These are phyloP conservation scores for Tulasnella sp. DNA, from an alignment of 768 basidiomycete genomes.

Conservation along the genomic window DNA sequence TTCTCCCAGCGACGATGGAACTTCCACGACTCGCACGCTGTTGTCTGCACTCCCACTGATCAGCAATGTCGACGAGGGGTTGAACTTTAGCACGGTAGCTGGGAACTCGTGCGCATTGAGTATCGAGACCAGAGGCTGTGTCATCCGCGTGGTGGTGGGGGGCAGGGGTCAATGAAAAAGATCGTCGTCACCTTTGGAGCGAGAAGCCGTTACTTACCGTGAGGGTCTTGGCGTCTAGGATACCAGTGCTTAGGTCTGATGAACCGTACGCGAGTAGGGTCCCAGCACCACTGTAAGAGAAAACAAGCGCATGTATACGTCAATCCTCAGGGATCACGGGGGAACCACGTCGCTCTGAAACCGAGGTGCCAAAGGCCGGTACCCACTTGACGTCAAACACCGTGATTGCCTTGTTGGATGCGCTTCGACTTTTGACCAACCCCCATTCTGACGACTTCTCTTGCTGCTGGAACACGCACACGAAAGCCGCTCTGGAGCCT, in stretches of 20 bases:
- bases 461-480: slow-evolving; percentile 25
- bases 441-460: slow-evolving; percentile 41
- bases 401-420: slow-evolving; percentile 71
- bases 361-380: not conserved
- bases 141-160: not conserved
- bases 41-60: slow-evolving; percentile 89
- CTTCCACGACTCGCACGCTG: slow-evolving; percentile 63
- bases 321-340: not conserved
- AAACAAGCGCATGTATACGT: not conserved
- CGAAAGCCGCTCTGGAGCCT: slow-evolving; percentile 45
- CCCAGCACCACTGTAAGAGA: slow-evolving; percentile 54
- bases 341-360: not conserved
- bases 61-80: slow-evolving; percentile 64
- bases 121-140: slow-evolving; percentile 77
- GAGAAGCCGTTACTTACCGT: slow-evolving; percentile 39
- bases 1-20: slow-evolving; percentile 37
- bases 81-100: slow-evolving; percentile 81
- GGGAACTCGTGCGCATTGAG: slow-evolving; percentile 93
- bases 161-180: not conserved
- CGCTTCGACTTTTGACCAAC: slow-evolving; percentile 51
- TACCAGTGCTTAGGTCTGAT: slow-evolving; percentile 73
- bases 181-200: not conserved
- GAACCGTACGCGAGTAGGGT: slow-evolving; percentile 74
- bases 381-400: slow-evolving; percentile 79
- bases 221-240: slow-evolving; percentile 69